Percentiles rank a stretch among this genome's conserved stretches.
Evolutionary conservation across 78 protist species (phyloP).

Genomic region (Dictyostelium purpureum): DNA sequence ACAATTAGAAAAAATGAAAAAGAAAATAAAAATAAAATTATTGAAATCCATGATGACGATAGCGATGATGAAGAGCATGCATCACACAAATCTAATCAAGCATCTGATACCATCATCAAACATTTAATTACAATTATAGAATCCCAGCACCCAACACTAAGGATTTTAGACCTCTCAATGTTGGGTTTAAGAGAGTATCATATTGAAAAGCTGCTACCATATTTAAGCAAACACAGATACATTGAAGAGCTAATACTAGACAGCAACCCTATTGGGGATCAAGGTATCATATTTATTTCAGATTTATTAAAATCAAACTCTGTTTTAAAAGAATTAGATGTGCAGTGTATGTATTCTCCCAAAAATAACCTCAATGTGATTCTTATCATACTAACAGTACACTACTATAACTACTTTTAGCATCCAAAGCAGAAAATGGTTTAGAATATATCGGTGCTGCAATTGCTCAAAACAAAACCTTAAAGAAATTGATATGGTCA

Average conservation of each 20-base stretch:
- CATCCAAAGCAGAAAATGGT: slow-evolving; percentile 14
- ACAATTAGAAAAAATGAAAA: not conserved
- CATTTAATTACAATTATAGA: not conserved
- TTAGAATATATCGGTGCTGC: not conserved
- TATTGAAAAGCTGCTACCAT: not conserved
- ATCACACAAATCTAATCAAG: not conserved
- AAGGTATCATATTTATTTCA: not conserved
- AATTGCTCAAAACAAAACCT: not conserved
- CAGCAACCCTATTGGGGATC: not conserved
- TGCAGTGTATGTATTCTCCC: not conserved
- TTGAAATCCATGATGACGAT: not conserved
- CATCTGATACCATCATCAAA: not conserved
- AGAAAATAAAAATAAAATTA: not conserved
- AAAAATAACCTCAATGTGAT: not conserved
- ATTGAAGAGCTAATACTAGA: not conserved
- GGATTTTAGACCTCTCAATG: not conserved
- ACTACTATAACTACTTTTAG: not conserved
- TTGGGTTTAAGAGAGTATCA: not conserved
- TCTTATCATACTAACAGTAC: not conserved
- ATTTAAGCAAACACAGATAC: not conserved
- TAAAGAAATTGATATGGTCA: slow-evolving; percentile 16
- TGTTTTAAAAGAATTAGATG: not conserved
- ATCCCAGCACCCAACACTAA: not conserved
- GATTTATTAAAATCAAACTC: not conserved
- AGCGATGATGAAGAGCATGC: not conserved